Conservation (phyloP, 2,329 filamentous ascomycete genomes). For the Colletotrichum sp. region DNA sequence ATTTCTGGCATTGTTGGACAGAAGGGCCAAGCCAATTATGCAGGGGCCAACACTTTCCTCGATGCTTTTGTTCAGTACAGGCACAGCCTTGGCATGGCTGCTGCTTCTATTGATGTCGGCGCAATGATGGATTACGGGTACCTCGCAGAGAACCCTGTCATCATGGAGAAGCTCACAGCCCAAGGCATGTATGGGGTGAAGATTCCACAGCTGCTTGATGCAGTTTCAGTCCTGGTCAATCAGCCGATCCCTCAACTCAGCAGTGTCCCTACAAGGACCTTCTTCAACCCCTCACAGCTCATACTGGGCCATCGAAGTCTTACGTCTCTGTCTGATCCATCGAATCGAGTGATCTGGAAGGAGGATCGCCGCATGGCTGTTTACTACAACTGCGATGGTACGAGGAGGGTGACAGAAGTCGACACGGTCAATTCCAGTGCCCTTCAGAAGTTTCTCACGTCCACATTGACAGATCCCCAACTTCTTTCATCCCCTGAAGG, state of each 20-base stretch:
- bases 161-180: constrained; percentile 9
- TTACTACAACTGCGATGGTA: constrained; percentile 20
- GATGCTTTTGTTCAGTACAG: constrained; percentile 43
- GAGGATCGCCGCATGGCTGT: constrained; percentile 27
- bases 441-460: neutral
- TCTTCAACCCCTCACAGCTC: constrained; percentile 17
- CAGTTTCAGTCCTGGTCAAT: neutral
- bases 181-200: constrained; percentile 10
- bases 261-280: neutral
- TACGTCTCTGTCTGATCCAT: constrained; percentile 5
- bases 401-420: neutral
- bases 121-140: constrained; percentile 40
- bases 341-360: constrained; percentile 23
- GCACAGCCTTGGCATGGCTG: constrained; percentile 35
- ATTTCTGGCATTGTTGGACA: constrained; percentile 34
- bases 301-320: constrained; percentile 7
- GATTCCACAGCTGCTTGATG: constrained; percentile 20
- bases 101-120: constrained; percentile 40
- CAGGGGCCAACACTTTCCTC: constrained; percentile 44
- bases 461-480: neutral
- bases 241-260: neutral
- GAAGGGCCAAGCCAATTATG: constrained; percentile 43
- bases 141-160: constrained; percentile 25
- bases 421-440: constrained; percentile 27
- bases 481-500: neutral